phyloP scores from a whole-genome alignment of 1,284 basidiomycete genomes.

The Laetiporus sulphureus region DNA sequence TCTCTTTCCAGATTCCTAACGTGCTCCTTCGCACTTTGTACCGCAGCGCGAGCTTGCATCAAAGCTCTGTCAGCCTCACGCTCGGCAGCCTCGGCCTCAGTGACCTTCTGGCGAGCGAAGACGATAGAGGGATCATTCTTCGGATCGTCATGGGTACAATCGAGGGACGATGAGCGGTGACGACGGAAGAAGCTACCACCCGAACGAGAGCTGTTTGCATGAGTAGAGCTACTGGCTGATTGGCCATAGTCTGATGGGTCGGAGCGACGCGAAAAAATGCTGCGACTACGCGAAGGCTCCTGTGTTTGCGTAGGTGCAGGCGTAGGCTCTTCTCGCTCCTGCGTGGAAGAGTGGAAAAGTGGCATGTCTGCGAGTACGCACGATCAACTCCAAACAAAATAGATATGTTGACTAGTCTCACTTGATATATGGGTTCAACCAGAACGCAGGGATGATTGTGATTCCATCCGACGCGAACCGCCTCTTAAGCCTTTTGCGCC shows the following conservation, averaged over 20 bases:
- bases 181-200: conserved; percentile 23
- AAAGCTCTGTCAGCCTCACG: conserved; percentile 49
- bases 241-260: conserved; percentile 10
- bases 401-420: too few relatives aligned
- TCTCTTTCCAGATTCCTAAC: conserved; percentile 47
- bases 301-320: conserved; percentile 3
- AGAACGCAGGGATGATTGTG: not conserved
- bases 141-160: conserved; percentile 11
- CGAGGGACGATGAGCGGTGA: conserved; percentile 21
- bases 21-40: conserved; percentile 46
- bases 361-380: conserved; percentile 11
- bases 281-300: conserved; percentile 10
- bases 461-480: not conserved
- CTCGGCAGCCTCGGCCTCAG: conserved; percentile 49
- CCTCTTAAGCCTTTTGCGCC: not conserved
- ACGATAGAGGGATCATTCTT: conserved; percentile 44
- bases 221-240: conserved; percentile 10
- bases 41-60: conserved; percentile 35
- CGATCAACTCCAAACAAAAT: not conserved
- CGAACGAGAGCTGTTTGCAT: conserved; percentile 9
- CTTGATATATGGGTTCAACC: too few relatives aligned
- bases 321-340: conserved; percentile 13
- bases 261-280: conserved; percentile 17
- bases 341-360: conserved; percentile 13
- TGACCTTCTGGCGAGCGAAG: conserved; percentile 45